phyloP scores from a whole-genome alignment of 2,329 filamentous ascomycete genomes.

The Verticillium albo-atrum region DNA sequence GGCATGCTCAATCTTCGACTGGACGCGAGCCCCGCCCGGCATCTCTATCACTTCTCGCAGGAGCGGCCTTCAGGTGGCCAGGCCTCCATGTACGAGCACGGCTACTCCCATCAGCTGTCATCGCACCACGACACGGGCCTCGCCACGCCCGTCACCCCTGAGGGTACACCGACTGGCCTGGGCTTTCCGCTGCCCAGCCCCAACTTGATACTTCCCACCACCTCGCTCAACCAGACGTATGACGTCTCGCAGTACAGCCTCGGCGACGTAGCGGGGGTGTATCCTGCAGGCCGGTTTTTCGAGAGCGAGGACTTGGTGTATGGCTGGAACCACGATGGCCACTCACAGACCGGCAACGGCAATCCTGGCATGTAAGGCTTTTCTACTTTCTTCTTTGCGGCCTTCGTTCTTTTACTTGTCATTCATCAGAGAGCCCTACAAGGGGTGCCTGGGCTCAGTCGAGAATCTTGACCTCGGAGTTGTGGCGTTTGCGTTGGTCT shows the following conservation, averaged over 20 bases:
- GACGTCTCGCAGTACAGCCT: slow-evolving; percentile 5
- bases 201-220: background rate
- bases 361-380: background rate
- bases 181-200: background rate
- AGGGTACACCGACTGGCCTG: background rate
- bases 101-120: background rate
- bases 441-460: background rate
- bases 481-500: background rate
- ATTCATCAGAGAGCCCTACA: background rate
- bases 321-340: background rate
- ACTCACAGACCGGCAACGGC: background rate
- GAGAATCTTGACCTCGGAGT: background rate
- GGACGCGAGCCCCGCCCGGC: background rate
- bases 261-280: slow-evolving; percentile 7
- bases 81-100: background rate
- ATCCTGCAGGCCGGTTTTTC: background rate
- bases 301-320: background rate
- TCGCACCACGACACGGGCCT: background rate
- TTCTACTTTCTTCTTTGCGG: background rate
- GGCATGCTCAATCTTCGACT: background rate
- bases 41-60: background rate
- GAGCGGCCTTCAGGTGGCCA: background rate
- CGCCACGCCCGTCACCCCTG: background rate
- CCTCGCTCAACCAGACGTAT: slow-evolving; percentile 1
- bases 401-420: background rate